Percentiles rank a stretch among this genome's conserved stretches.
These are phyloP conservation scores for Beauveria scarabaeidicola DNA, from an alignment of 2,329 filamentous ascomycete genomes.

Conservation along the genomic window DNA sequence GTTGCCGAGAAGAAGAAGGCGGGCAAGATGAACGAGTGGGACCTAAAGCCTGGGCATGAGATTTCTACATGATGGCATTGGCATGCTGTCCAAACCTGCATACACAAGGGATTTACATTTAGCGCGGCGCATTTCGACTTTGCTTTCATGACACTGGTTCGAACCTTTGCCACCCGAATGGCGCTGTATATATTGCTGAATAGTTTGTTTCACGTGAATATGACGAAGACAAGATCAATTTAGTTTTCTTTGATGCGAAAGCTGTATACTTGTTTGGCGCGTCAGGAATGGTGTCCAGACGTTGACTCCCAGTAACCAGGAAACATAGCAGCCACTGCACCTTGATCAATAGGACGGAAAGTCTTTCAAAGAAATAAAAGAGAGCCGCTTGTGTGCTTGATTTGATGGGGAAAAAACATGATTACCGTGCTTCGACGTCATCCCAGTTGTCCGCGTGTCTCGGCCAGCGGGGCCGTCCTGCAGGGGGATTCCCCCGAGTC, in stretches of 20 bases:
- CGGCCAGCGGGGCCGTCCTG: neutral
- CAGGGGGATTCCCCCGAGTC: neutral
- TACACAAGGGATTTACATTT: conserved; percentile 4
- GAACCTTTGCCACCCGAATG: neutral
- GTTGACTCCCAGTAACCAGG: too few species aligned
- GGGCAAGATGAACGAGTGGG: conserved; percentile 31
- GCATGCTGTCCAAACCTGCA: neutral
- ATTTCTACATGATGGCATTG: conserved; percentile 19
- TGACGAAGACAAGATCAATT: neutral
- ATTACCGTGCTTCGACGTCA: neutral
- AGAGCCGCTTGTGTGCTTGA: too few species aligned
- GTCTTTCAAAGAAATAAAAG: too few species aligned
- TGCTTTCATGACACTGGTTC: neutral
- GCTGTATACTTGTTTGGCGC: neutral
- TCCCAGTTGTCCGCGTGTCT: neutral
- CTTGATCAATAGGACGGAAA: too few species aligned
- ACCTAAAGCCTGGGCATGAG: conserved; percentile 31
- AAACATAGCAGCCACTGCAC: too few species aligned
- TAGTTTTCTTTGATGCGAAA: too few species aligned
- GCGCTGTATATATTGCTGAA: conserved; percentile 7
- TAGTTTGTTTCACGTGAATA: neutral
- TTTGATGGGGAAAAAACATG: neutral
- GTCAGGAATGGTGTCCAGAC: too few species aligned
- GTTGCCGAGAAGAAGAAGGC: conserved; percentile 32
- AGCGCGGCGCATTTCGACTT: conserved; percentile 9